These are phyloP conservation scores for Telopea speciosissima DNA, from an alignment of 177 flowering plant genomes.

Conservation along the genomic window DNA sequence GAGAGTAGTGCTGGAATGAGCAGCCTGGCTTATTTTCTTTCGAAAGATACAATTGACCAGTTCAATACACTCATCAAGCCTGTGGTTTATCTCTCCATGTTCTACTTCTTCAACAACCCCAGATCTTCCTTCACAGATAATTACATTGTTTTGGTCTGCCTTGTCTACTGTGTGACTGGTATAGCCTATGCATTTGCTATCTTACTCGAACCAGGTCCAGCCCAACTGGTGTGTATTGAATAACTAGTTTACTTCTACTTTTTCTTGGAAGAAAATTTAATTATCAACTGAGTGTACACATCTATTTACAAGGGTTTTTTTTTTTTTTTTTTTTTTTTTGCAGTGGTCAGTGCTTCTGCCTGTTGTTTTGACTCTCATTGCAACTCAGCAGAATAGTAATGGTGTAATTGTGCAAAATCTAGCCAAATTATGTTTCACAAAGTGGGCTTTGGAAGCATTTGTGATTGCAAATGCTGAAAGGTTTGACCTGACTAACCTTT, in stretches of 20 bases:
- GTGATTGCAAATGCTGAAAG: constrained; percentile 82
- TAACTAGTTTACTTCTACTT: background rate
- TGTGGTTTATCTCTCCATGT: constrained; percentile 89
- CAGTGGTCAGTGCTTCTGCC: constrained; percentile 98
- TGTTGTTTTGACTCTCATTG: constrained; percentile 86
- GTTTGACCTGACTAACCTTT: constrained; percentile 27
- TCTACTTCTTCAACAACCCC: constrained; percentile 97
- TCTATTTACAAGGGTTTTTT: constrained; percentile 4
- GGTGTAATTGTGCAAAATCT: constrained; percentile 23
- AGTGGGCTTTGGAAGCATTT: constrained; percentile 92
- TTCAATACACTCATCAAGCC: constrained; percentile 85
- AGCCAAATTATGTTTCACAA: constrained; percentile 59
- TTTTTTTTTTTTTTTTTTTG: constrained; percentile 19
- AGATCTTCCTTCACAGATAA: constrained; percentile 77
- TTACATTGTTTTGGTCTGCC: constrained; percentile 64
- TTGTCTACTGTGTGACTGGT: constrained; percentile 97
- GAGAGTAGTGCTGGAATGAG: constrained; percentile 91
- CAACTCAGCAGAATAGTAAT: constrained; percentile 40
- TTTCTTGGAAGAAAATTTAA: background rate
- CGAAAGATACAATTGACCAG: constrained; percentile 85
- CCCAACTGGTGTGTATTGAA: constrained; percentile 70
- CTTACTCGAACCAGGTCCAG: constrained; percentile 68
- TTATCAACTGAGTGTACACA: background rate
- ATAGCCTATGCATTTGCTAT: constrained; percentile 83
- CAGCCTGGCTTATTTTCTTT: constrained; percentile 74